Evolutionary conservation across 2,329 filamentous ascomycete species (phyloP), one percentile per base, ranked within the genome.

Genomic region (Beauveria sp.): DNA sequence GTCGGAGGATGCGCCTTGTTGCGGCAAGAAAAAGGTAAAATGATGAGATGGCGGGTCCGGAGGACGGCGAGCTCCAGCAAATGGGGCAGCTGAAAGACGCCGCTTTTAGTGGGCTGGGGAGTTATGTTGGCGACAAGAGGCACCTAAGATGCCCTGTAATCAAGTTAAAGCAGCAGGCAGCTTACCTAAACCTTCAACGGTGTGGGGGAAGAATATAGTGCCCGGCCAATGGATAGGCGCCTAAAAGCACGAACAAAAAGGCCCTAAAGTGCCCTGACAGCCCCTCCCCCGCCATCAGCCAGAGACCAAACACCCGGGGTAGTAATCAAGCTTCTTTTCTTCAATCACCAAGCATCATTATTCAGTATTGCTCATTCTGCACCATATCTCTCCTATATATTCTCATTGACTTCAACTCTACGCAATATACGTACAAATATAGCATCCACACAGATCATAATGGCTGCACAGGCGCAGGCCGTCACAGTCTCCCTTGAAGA

Each of bases 401-500:
- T 18, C 22, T 55, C 20, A 52, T 28, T 57, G 22, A 5, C 34
- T 49, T 22, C 48, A 7, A 38, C 5, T 7, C 2, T 22, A 34
- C 10, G 4, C 31, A 34, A 34, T 34, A 12, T 5, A 5, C 10
- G 14, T 2, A n/a, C 48, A 9, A 31, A 22, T 34, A 2, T 8
- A 18, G 1, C 24, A 3, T 14, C 16, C 24, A 9, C 16, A 8
- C 18, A 10, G 7, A 6, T 58, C 28, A 64, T 45, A 18, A 83
- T 82, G 80, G 73, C 76, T 18, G 72, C 77, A 53, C 71, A 78
- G 64, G 82, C 83, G 8, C 77, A 85, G 63, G 80, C 83, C 26
- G 80, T 86, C 16, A 83, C 84, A 0, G 84, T 88, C 20, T 86
- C 83, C 48, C 75, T 88, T n/a, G 71, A 81, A 31, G 84, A 88